phyloP scores from a whole-genome alignment of 495 filamentous ascomycete genomes.

The Eremomyces bilateralis region DNA sequence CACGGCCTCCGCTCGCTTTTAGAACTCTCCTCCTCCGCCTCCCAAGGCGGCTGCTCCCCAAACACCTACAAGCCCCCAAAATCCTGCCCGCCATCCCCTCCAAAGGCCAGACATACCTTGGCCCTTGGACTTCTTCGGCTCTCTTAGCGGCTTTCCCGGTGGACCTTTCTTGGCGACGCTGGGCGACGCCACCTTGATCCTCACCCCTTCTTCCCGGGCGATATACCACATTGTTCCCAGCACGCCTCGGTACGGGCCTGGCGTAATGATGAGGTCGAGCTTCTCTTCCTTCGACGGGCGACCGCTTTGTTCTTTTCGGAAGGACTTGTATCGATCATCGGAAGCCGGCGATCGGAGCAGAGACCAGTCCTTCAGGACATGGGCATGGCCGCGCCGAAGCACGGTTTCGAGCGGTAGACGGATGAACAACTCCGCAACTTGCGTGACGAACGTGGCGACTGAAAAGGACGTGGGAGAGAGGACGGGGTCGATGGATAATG shows the following conservation, averaged over 20 bases:
- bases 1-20: too few relatives aligned
- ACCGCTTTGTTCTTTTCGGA: not conserved
- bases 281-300: constrained; percentile 15
- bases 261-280: constrained; percentile 51
- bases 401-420: constrained; percentile 84
- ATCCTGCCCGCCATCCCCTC: constrained; percentile 83
- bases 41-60: constrained; percentile 50
- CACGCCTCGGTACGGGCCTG: constrained; percentile 58
- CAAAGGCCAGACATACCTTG: constrained; percentile 73
- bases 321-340: not conserved
- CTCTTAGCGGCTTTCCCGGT: constrained; percentile 4
- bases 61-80: constrained; percentile 84
- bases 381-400: constrained; percentile 65
- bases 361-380: constrained; percentile 24
- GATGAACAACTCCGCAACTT: constrained; percentile 56
- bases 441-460: constrained; percentile 52
- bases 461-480: constrained; percentile 61
- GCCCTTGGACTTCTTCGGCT: constrained; percentile 29
- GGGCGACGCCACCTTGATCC: constrained; percentile 17
- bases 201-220: constrained; percentile 53
- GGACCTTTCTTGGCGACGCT: constrained; percentile 18
- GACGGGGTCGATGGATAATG: constrained; percentile 55
- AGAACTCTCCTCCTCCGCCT: too few relatives aligned
- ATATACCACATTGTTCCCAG: constrained; percentile 77
- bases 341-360: too few relatives aligned